These are phyloP conservation scores for Lentinula boryana DNA, from an alignment of 768 basidiomycete genomes.

Conservation along the genomic window DNA sequence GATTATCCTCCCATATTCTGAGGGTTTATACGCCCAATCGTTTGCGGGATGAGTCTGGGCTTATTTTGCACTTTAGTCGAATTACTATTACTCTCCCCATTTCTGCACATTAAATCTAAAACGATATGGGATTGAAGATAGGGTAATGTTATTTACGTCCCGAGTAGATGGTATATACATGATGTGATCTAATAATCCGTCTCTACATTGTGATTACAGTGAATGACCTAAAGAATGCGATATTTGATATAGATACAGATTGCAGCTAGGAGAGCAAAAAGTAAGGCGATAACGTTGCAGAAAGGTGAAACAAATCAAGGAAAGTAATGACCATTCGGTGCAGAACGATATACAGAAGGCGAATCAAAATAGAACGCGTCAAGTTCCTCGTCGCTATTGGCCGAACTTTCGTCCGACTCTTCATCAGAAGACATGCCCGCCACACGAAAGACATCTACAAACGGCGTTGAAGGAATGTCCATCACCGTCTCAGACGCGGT, in stretches of 20 bases:
- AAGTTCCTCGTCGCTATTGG: constrained; percentile 37
- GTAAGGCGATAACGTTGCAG: too few species aligned
- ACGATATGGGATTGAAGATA: background rate
- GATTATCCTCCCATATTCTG: too few species aligned
- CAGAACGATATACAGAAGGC: constrained; percentile 34
- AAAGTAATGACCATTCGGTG: constrained; percentile 39
- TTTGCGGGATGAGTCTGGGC: too few species aligned
- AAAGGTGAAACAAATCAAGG: constrained; percentile 18
- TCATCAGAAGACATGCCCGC: constrained; percentile 35
- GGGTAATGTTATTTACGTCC: background rate
- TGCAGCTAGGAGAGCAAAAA: background rate
- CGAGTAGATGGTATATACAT: background rate
- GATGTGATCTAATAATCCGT: background rate
- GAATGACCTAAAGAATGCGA: background rate
- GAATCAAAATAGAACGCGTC: constrained; percentile 66
- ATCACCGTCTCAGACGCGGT: constrained; percentile 43
- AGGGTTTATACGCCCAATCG: too few species aligned
- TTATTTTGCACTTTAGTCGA: too few species aligned
- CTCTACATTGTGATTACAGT: background rate
- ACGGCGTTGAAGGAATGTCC: constrained; percentile 73
- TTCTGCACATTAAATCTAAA: too few species aligned
- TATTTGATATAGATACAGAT: background rate
- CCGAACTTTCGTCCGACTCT: constrained; percentile 43
- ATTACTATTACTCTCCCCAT: too few species aligned
- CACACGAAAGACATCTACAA: constrained; percentile 70